Evolutionary conservation across 78 protist species (phyloP).

Genomic region (Salpingoeca rosetta): DNA sequence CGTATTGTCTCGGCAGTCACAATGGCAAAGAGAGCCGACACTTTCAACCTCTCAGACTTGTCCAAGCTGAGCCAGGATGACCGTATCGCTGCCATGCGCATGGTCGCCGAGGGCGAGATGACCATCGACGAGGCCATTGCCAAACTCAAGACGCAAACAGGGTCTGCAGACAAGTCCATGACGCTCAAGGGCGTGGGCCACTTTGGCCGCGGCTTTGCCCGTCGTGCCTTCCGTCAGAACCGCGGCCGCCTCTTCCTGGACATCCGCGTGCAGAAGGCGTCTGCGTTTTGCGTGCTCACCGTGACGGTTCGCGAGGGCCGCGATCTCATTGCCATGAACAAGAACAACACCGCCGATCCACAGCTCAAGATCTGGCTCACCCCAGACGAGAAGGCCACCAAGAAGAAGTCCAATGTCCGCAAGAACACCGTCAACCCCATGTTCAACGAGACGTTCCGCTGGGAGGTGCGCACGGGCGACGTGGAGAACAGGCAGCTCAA

Average conservation of each 20-base stretch:
- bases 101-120: not conserved
- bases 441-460: not conserved
- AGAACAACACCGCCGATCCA: not conserved
- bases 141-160: not conserved
- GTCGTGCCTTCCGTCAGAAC: not conserved
- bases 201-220: not conserved
- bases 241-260: not conserved
- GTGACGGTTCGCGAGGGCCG: not conserved
- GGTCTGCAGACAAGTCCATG: not conserved
- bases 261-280: not conserved
- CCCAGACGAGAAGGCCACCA: not conserved
- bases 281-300: not conserved
- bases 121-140: not conserved
- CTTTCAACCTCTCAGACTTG: not conserved
- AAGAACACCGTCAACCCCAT: not conserved
- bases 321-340: not conserved
- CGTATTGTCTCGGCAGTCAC: too few species aligned
- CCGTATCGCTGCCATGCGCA: not conserved
- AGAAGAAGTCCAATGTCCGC: not conserved
- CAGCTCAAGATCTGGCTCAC: not conserved
- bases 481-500: not conserved
- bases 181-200: not conserved
- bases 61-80: not conserved
- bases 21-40: not conserved
- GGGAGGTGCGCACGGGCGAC: not conserved